Conservation (phyloP, 345 rosid species). For the Raphanus raphanistrum region DNA sequence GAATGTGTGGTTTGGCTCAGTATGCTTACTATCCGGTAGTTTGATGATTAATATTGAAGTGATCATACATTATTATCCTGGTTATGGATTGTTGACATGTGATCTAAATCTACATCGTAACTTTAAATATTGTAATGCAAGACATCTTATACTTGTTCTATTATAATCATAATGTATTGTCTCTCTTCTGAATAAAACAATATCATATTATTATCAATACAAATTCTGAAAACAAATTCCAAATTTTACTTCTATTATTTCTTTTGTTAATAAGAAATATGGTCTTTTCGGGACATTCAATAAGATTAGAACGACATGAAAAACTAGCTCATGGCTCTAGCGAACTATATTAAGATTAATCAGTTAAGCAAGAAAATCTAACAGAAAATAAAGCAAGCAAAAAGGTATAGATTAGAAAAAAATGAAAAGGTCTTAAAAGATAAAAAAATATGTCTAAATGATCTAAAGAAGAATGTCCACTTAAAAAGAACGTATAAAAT, state of each 20-base stretch:
- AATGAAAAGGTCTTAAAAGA: background rate
- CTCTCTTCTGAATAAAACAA: background rate
- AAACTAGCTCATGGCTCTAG: background rate
- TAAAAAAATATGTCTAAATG: background rate
- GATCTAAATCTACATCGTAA: background rate
- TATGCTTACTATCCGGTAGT: slow-evolving; percentile 44
- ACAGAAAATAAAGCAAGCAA: background rate
- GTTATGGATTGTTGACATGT: too few relatives aligned
- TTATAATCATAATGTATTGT: background rate
- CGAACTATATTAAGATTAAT: background rate
- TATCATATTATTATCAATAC: background rate
- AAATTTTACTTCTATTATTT: background rate
- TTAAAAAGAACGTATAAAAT: background rate
- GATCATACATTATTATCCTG: background rate
- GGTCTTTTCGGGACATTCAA: background rate
- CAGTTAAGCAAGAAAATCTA: background rate
- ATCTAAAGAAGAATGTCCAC: background rate
- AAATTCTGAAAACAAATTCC: background rate
- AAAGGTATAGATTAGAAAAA: background rate
- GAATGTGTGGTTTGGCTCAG: slow-evolving; percentile 58
- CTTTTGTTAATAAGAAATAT: background rate
- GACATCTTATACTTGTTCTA: background rate
- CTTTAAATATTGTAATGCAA: background rate
- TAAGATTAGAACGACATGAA: background rate
- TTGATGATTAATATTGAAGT: background rate